Base-by-base conservation (phyloP, 2,329 filamentous ascomycete species). In the Paecilomyces sp. region DNA sequence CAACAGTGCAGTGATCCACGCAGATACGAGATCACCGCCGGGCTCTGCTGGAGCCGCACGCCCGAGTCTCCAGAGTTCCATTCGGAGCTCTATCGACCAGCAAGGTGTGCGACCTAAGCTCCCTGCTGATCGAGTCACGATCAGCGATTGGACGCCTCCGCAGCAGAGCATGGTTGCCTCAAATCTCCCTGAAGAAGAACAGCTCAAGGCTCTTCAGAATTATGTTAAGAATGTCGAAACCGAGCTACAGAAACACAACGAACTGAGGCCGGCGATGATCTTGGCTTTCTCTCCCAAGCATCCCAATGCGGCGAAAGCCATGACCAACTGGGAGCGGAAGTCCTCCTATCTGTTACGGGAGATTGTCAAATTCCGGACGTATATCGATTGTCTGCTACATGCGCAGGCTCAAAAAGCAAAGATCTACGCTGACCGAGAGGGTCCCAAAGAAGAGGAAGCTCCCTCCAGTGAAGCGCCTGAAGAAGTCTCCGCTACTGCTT, bases 281-380 rank as follows among this genome's bases (percentile, higher is more conserved):
- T 82, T 96, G 58, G 92, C 94, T 8, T 97, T 95, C 72, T 92
- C 91, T 13, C 89, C 91, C 2, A 85, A 92, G 31, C 89, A 93
- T 62, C 83, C 85, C 41, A 97, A 97, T 69, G 85, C 88, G 15
- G 80, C 80, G 63, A 92, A 89, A 75, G 91, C 93, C 15, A 93
- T 97, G 89, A 83, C 88, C 22, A 99, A 99, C 75, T 99, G 94
- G 93, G 92, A 99, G 79, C 87, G 89, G 70, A 97, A 97, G 79
- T 95, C 91, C 59, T 88, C 90, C 31, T 96, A 97, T 71, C 79
- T 99, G 50, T 81, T 97, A 12, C 83, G 90, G 36, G 94, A 99
- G 78, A 97, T 95, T 73, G 92, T 97, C 74, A 97, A 97, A 75
- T 97, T 96, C 77, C 83, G 89, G 61, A 97, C 92, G 0, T 99